Evolutionary conservation across 2,329 filamentous ascomycete genomes (phyloP), one percentile per base, ranked within the genome.

Genomic region (Fusarium sp.): DNA sequence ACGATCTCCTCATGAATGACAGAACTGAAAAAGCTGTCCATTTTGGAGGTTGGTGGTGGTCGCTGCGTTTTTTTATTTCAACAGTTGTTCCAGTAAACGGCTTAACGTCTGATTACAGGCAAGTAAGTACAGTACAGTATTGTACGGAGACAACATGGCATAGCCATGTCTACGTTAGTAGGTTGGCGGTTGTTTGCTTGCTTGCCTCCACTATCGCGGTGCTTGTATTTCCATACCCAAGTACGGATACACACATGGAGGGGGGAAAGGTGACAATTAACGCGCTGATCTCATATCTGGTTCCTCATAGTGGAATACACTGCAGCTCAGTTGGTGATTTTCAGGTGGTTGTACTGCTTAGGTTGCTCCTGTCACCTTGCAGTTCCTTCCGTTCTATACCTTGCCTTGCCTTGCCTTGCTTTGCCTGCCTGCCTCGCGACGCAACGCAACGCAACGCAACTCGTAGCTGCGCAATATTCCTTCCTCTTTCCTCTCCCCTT

Each of bases 281-380:
- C 54, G 25, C 13, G 72, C 65, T 69, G 71, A 74, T 74, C 71
- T 73, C 64, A 62, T 55, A 71, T 72, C 65, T 69, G 56, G 54
- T 55, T 42, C 57, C 64, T 59, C 53, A 48, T 55, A 53, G 54
- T 50, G 65, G 41, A 54, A 45, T 31, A 41, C 39, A 54, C 39
- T 65, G 63, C 49, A 60, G 46, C 49, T 62, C 37, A 62, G 49
- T 69, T 58, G 43, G 48, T 62, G 62, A 62, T 67, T 62, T 69
- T 43, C 37, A 69, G 41, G 44, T 53, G 62, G 66, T 63, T 67
- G 65, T 61, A 61, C 65, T 65, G 45, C 51, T 64, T 62, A 41
- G 45, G 41, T 51, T 37, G 49, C 49, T 41, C 25, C 49, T 51
- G 49, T 51, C 49, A 51, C 39, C 39, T 53, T 26, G 39, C 52